phyloP scores from a whole-genome alignment of 768 basidiomycete genomes.

The Serendipita sp. region DNA sequence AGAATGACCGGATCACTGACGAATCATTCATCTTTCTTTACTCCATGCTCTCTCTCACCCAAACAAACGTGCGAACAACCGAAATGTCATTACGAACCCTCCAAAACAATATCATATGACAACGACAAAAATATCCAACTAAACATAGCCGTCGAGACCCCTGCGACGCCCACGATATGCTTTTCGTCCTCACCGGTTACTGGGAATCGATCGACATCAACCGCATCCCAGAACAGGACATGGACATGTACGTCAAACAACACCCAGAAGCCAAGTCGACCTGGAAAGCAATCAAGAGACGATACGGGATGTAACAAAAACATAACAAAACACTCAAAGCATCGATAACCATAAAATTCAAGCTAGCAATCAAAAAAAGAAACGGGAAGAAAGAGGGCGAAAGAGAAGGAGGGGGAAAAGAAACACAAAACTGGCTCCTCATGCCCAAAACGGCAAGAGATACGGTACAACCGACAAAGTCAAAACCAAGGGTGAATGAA shows the following conservation, averaged over 20 bases:
- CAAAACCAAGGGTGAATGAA: too few species aligned
- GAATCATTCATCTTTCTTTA: too few species aligned
- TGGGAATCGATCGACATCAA: slow-evolving; percentile 79
- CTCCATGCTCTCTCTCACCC: too few species aligned
- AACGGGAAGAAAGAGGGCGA: too few species aligned
- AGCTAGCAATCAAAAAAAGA: too few species aligned
- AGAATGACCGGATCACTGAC: too few species aligned
- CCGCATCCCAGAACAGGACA: slow-evolving; percentile 72
- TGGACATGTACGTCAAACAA: slow-evolving; percentile 55
- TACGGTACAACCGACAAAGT: too few species aligned
- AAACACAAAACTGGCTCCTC: too few species aligned
- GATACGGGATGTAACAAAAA: slow-evolving; percentile 12
- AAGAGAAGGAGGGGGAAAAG: too few species aligned
- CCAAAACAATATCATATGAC: not conserved
- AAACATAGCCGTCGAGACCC: not conserved
- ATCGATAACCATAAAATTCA: too few species aligned
- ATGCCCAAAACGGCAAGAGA: too few species aligned
- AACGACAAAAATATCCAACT: not conserved
- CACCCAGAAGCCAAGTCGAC: slow-evolving; percentile 48
- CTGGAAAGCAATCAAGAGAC: slow-evolving; percentile 50
- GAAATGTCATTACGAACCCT: not conserved
- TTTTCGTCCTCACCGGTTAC: slow-evolving; percentile 51
- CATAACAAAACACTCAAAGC: too few species aligned
- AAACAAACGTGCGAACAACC: slow-evolving; percentile 9
- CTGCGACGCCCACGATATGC: slow-evolving; percentile 47